A percentile compares a stretch with the other conserved stretches of the same genome.
These are phyloP conservation scores for Dinochytrium kinnereticum DNA, from an alignment of 371 early-diverging fungal species.

Conservation along the genomic window DNA sequence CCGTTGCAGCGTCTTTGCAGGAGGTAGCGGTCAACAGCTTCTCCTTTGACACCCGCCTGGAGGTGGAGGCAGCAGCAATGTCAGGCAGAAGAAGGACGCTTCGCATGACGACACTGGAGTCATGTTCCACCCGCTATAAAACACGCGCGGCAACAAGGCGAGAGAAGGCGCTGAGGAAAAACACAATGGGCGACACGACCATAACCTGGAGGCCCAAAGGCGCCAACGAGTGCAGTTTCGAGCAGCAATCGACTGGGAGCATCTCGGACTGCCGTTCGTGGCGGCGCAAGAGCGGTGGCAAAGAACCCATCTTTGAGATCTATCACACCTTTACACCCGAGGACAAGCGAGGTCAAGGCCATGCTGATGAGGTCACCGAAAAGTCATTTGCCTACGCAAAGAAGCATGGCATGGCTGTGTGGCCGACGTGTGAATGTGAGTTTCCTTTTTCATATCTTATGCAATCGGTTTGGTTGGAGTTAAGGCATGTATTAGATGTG, in stretches of 20 bases:
- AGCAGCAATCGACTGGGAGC: no score
- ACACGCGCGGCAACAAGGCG: no score
- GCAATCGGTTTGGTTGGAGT: not conserved
- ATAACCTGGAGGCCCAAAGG: not conserved
- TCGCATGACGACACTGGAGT: no score
- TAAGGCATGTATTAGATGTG: not conserved
- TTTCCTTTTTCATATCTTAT: not conserved
- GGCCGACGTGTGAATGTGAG: constrained; percentile 1
- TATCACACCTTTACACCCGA: constrained; percentile 2
- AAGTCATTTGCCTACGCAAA: not conserved
- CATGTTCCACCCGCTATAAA: no score
- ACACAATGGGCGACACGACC: not conserved
- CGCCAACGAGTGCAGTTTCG: not conserved
- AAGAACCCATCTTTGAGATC: not conserved
- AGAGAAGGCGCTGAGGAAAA: no score
- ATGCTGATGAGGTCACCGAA: not conserved
- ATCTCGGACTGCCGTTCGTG: no score
- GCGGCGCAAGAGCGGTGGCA: no score
- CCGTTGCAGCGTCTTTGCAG: no score
- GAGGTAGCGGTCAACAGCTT: no score
- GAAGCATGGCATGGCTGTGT: not conserved
- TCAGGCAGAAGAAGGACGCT: no score
- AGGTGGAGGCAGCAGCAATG: no score
- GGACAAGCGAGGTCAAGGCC: not conserved
- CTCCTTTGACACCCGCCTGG: no score